phyloP scores from a whole-genome alignment of 371 early-diverging fungal genomes.

The Parasitella parasitica region DNA sequence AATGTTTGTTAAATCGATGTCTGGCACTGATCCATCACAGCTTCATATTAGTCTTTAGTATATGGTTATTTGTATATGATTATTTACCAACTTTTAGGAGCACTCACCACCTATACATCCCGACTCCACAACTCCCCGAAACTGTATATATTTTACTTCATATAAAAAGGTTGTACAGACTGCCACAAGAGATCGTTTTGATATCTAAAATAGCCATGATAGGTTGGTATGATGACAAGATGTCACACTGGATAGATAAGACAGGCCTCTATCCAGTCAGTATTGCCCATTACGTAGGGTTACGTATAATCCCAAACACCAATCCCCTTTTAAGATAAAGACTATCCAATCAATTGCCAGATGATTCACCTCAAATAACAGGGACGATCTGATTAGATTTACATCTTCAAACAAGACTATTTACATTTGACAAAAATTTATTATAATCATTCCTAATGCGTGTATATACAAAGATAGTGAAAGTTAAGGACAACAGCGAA shows the following conservation, averaged over 20 bases:
- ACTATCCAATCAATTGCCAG: not conserved
- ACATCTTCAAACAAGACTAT: not conserved
- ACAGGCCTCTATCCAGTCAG: not conserved
- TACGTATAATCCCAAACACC: not conserved
- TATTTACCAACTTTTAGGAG: too few species aligned
- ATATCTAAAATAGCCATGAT: not conserved
- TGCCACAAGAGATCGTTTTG: not conserved
- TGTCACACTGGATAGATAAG: not conserved
- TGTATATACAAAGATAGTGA: not conserved
- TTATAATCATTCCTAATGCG: not conserved
- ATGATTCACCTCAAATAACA: not conserved
- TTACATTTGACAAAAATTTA: not conserved
- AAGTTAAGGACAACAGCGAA: not conserved
- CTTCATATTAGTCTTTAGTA: too few species aligned
- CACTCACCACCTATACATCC: too few species aligned
- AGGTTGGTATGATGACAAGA: not conserved
- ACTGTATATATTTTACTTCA: not conserved
- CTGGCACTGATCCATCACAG: too few species aligned
- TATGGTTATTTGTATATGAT: too few species aligned
- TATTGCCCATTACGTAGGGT: not conserved
- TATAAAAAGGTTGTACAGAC: not conserved
- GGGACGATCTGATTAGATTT: not conserved
- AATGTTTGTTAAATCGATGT: not conserved
- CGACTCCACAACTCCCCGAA: not conserved
- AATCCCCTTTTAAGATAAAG: not conserved